Base-by-base conservation (phyloP, 106 monocot genomes). In the Ottelia alismoides region DNA sequence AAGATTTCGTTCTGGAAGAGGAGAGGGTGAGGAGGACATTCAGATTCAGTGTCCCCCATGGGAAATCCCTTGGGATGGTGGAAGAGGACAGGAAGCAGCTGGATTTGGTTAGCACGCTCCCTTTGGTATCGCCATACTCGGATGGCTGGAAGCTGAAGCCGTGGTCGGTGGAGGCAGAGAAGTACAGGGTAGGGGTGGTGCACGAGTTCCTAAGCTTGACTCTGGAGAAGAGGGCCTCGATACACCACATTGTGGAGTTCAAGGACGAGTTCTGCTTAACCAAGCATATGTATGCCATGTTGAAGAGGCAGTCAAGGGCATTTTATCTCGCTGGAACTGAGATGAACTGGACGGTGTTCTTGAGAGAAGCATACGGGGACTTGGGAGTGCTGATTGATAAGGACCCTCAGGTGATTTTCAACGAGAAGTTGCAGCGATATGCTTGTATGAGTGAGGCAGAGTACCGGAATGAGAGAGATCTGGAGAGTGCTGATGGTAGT, bases 271-370 rank as follows among this genome's bases (percentile, higher is more conserved):
- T 98, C 17, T 61, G 71, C 55, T 71, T 98, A 23, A 98, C 89
- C 12, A 79, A 59, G 71, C 96, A 82, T 58, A 90, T 72, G 11
- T 85, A 98, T 20, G 68, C 72, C 26, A 77, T 79, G 82, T 70
- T 98, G 29, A 30, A 56, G 57, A 98, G 85, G 79, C 96, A 98
- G 75, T 76, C 58, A 3, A 65, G 79, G 47, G 82, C 96, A 14
- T 98, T 98, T 45, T 98, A 90, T 44, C 72, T 98, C 3, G 84
- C 89, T 0, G 96, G 90, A 17, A 98, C 96, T 0, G 90, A 85
- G 74, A 98, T 90, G 96, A 90, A 98, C 24, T 98, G 89, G 89
- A 76, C 71, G 0, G 90, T 98, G 72, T 98, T 98, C 69, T 26
- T 98, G 72, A 85, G 52, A 65, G 78, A 89, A 46, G 74, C 73